Percentiles rank a stretch among this genome's conserved stretches.
Conservation (phyloP, 371 early-diverging fungal species). For the Mortierella sp. region DNA sequence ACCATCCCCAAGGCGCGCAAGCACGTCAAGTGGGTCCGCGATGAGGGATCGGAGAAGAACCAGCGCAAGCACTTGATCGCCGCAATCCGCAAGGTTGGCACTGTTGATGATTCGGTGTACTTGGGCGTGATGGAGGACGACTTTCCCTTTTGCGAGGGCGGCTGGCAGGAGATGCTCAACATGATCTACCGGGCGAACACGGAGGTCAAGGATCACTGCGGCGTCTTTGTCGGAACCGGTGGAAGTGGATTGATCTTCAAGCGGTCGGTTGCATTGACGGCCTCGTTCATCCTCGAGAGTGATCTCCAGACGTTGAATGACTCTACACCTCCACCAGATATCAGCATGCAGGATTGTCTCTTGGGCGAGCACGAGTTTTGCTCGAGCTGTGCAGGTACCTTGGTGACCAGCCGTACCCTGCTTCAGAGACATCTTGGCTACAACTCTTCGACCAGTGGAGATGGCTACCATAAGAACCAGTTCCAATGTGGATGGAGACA, state of each 20-base stretch:
- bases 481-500: slow-evolving; percentile 79
- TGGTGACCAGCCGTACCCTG: slow-evolving; percentile 68
- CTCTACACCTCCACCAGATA: slow-evolving; percentile 63
- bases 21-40: slow-evolving; percentile 68
- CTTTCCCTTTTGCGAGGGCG: slow-evolving; percentile 68
- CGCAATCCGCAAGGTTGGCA: slow-evolving; percentile 61
- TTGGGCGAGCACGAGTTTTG: slow-evolving; percentile 66
- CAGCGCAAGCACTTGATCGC: slow-evolving; percentile 71
- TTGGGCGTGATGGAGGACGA: slow-evolving; percentile 72
- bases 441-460: slow-evolving; percentile 71
- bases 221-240: slow-evolving; percentile 74
- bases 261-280: slow-evolving; percentile 60
- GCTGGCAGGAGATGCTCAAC: slow-evolving; percentile 69
- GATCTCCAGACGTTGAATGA: slow-evolving; percentile 30
- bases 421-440: slow-evolving; percentile 74
- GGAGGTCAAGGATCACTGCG: slow-evolving; percentile 66
- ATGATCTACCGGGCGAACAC: slow-evolving; percentile 66
- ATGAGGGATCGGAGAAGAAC: slow-evolving; percentile 64
- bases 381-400: slow-evolving; percentile 43
- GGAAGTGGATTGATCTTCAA: slow-evolving; percentile 72
- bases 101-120: slow-evolving; percentile 60
- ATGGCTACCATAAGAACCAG: slow-evolving; percentile 69
- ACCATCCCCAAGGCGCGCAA: slow-evolving; percentile 63
- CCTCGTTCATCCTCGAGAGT: slow-evolving; percentile 59
- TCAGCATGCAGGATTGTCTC: slow-evolving; percentile 70